A percentile compares a stretch with the other conserved stretches of the same genome.
Evolutionary conservation across 495 filamentous ascomycete species (phyloP).

Genomic region (Podospora appendiculata): DNA sequence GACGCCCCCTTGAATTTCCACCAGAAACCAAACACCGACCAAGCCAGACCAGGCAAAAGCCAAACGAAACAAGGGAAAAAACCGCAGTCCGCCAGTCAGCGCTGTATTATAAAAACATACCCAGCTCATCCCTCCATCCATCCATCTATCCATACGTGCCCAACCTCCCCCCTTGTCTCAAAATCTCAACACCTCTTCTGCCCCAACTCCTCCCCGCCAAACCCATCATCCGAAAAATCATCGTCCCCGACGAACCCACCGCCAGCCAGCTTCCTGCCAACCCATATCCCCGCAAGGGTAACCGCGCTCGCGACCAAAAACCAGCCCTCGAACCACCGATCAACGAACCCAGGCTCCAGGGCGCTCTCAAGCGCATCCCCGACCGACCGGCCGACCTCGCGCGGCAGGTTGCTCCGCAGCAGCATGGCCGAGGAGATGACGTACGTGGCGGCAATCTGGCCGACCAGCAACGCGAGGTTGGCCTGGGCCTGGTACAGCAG

Average conservation of each 20-base stretch:
- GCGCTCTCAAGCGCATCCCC: constrained; percentile 63
- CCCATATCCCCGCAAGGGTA: constrained; percentile 60
- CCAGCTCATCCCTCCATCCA: too few species aligned
- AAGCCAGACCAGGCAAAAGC: too few species aligned
- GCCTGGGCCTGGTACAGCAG: constrained; percentile 55
- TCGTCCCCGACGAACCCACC: constrained; percentile 30
- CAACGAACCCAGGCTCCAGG: constrained; percentile 63
- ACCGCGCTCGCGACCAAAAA: constrained; percentile 56
- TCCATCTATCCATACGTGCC: too few species aligned
- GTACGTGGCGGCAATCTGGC: constrained; percentile 71
- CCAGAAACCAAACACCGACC: too few species aligned
- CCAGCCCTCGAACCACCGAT: constrained; percentile 81
- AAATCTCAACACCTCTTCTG: constrained; percentile 49
- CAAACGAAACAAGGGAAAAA: too few species aligned
- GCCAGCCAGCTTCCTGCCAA: constrained; percentile 52
- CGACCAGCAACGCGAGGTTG: constrained; percentile 63
- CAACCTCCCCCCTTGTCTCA: too few species aligned
- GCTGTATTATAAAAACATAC: too few species aligned
- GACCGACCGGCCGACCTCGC: constrained; percentile 61
- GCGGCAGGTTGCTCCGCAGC: constrained; percentile 63
- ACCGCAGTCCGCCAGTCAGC: too few species aligned
- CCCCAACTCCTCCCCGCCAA: constrained; percentile 59
- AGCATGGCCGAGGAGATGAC: constrained; percentile 69
- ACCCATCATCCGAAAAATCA: constrained; percentile 55
- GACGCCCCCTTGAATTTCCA: too few species aligned